These are phyloP conservation scores for Mortierella hygrophila DNA, from an alignment of 192 early-diverging fungal species.

Conservation along the genomic window DNA sequence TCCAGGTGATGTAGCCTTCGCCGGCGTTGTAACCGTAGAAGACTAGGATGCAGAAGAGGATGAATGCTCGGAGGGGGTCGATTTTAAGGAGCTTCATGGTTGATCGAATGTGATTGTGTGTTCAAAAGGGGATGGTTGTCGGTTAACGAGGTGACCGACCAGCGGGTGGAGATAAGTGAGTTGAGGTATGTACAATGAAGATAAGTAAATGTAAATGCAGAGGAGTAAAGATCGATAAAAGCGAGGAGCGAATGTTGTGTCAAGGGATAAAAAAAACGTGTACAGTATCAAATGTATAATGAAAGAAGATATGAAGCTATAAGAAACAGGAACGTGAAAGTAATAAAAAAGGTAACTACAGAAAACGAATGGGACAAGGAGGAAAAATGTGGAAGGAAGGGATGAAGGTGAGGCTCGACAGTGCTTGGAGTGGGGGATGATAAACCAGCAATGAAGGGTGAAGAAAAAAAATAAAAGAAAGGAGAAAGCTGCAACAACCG, in stretches of 20 bases:
- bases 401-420: neutral
- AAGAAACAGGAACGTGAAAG: neutral
- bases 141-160: neutral
- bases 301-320: neutral
- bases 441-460: neutral
- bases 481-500: neutral
- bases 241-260: too few species aligned
- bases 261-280: neutral
- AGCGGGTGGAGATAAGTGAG: neutral
- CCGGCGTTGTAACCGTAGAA: neutral
- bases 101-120: neutral
- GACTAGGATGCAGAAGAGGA: slow-evolving; percentile 31
- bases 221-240: neutral
- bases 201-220: neutral
- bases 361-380: neutral
- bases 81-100: slow-evolving; percentile 12
- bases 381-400: neutral
- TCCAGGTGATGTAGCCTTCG: slow-evolving; percentile 44
- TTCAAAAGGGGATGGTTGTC: neutral
- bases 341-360: neutral
- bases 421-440: neutral
- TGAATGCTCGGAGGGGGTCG: slow-evolving; percentile 7
- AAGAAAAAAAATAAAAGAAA: slow-evolving; percentile 4
- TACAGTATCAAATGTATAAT: neutral
- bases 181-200: neutral